Percentiles rank a stretch among this genome's conserved stretches.
phyloP scores from a whole-genome alignment of 1,139 yeast genomes.

The Citeromyces hawaiiensis region DNA sequence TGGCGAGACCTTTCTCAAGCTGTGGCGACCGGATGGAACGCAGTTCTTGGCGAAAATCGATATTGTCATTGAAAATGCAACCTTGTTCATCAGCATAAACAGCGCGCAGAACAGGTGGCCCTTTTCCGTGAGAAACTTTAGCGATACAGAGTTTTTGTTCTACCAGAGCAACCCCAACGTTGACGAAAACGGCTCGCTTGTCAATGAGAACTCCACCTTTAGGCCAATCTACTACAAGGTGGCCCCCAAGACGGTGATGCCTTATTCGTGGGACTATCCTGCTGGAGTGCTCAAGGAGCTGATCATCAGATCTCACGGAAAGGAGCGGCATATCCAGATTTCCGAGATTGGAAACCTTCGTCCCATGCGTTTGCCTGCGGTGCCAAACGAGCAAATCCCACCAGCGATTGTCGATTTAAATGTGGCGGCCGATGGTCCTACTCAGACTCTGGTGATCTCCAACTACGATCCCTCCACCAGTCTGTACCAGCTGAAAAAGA shows the following conservation, averaged over 20 bases:
- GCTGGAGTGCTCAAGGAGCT: constrained; percentile 79
- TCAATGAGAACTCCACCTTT: constrained; percentile 31
- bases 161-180: constrained; percentile 79
- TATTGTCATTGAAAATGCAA: constrained; percentile 64
- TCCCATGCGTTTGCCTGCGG: constrained; percentile 67
- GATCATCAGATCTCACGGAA: constrained; percentile 55
- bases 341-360: constrained; percentile 87
- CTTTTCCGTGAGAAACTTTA: constrained; percentile 77
- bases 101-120: constrained; percentile 85
- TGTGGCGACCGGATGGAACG: constrained; percentile 34
- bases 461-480: constrained; percentile 71
- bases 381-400: constrained; percentile 16
- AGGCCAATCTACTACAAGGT: constrained; percentile 67
- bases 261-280: constrained; percentile 96
- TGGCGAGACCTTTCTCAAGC: constrained; percentile 69
- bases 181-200: constrained; percentile 51
- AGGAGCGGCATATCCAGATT: constrained; percentile 68
- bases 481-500: constrained; percentile 41
- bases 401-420: constrained; percentile 65
- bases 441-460: constrained; percentile 75
- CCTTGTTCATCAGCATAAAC: constrained; percentile 63
- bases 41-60: constrained; percentile 54
- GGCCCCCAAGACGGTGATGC: constrained; percentile 92
- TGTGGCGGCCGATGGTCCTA: constrained; percentile 94
- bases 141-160: constrained; percentile 70